Base-by-base conservation (phyloP, 140 eudicot species). In the Erigeron philadelphicus region DNA sequence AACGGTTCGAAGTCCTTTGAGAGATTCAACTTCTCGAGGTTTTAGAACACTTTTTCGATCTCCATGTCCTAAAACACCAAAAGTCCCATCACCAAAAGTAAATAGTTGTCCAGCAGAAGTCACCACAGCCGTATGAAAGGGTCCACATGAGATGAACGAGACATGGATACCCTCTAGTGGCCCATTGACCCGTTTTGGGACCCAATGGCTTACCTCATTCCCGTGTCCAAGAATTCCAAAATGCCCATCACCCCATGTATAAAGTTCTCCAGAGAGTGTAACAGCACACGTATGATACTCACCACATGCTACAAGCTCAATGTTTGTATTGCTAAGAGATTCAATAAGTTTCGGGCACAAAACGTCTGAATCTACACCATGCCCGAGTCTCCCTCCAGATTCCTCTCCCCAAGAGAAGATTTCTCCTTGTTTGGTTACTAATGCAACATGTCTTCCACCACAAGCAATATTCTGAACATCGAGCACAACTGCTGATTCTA, bases 391-490 rank as follows among this genome's bases (percentile, higher is more conserved):
- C 43, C 99, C 97, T 8, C 95, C 84, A 25, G 84, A 78, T 75
- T 94, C 99, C 75, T 94, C 97, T 11, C 99, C 99, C 99, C 99
- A 94, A 13, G 97, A 87, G 49, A 94, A 94, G 45, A 87, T 83
- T 76, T 94, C 99, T 45, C 99, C 99, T 78, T 89, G 94, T 74
- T 94, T 94, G 75, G 97, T 89, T 70, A 94, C 99, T 41, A 94
- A 63, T 47, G 97, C 86, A 66, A 94, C 89, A 81, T 94, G 99
- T 46, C 85, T 82, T 58, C 89, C 89, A 70, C 99, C 99, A 73
- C 99, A 94, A 73, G 99, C 97, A 76, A 94, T 89, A 71, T 85
- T 87, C 68, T 94, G 99, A 79, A 94, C 97, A 79, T 94, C 99
- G 55, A 93, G 91, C 40, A 94, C 90, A 9, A 89, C 97, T 12